Percentiles rank a stretch among this genome's conserved stretches.
Conservation (phyloP, 2,329 filamentous ascomycete genomes). For the Colletotrichum tamarilloi region DNA sequence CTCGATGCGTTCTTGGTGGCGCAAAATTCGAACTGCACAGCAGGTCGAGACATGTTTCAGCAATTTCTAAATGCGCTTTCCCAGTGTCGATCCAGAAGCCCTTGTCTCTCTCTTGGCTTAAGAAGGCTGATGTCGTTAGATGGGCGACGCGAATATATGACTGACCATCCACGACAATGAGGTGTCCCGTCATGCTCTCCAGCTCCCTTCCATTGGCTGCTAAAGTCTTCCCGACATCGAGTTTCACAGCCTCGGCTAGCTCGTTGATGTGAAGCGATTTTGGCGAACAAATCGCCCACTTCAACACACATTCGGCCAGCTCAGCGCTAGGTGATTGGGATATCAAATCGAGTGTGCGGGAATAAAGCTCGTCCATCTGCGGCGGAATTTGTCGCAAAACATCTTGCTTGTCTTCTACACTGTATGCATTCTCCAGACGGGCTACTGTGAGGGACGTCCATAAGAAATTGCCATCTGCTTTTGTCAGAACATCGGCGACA, state of each 20-base stretch:
- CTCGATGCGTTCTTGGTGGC: not conserved
- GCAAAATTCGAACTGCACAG: not conserved
- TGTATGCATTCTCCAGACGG: constrained; percentile 31
- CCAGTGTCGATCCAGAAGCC: not conserved
- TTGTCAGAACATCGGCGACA: not conserved
- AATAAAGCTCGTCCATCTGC: constrained; percentile 26
- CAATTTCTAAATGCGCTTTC: not conserved
- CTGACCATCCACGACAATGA: not conserved
- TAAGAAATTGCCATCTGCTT: not conserved
- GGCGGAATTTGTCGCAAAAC: constrained; percentile 38
- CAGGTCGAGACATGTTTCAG: not conserved
- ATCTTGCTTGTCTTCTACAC: constrained; percentile 39
- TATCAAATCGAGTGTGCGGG: not conserved
- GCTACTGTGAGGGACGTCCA: not conserved
- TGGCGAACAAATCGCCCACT: not conserved
- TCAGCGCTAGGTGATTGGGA: not conserved
- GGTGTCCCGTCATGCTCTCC: not conserved
- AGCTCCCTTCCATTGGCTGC: not conserved
- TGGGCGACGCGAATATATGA: not conserved
- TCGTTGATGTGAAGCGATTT: not conserved
- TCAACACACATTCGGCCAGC: not conserved
- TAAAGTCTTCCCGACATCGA: not conserved
- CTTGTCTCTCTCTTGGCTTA: not conserved
- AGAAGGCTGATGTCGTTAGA: not conserved
- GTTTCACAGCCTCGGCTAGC: not conserved